Percentiles rank a stretch among this genome's conserved stretches.
Conservation (phyloP, 495 filamentous ascomycete genomes). For the Parathielavia hyrcaniae region DNA sequence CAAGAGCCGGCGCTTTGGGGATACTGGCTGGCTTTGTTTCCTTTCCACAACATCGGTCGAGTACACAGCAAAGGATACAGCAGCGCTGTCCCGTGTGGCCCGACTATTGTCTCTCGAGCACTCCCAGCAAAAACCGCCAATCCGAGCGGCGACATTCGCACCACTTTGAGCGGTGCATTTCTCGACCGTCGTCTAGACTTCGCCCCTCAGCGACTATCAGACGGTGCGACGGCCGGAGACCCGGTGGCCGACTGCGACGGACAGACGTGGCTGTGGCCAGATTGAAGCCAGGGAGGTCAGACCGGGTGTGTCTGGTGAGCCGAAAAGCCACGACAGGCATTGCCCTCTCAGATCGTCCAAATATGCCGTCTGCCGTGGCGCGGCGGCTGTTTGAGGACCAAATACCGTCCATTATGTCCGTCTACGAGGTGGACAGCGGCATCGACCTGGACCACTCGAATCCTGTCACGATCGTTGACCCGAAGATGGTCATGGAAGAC, state of each 20-base stretch:
- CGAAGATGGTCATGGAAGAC: conserved; percentile 39
- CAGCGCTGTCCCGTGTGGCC: conserved; percentile 31
- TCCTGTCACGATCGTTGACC: conserved; percentile 41
- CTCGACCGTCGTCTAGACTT: neutral
- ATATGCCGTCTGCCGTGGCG: conserved; percentile 50
- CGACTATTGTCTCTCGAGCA: conserved; percentile 6
- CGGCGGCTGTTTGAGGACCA: conserved; percentile 56
- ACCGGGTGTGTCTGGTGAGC: conserved; percentile 7
- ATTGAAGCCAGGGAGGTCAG: conserved; percentile 19
- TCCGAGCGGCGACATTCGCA: neutral
- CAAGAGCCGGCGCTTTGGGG: neutral
- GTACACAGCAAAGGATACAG: conserved; percentile 30
- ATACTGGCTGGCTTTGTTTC: conserved; percentile 3
- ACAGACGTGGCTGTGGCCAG: conserved; percentile 23
- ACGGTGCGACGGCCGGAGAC: conserved; percentile 17
- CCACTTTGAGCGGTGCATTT: neutral
- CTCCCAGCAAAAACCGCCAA: neutral
- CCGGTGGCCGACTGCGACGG: conserved; percentile 22
- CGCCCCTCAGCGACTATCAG: conserved; percentile 19
- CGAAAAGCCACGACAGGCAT: neutral
- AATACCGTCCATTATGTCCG: conserved; percentile 67
- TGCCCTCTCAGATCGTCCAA: conserved; percentile 23
- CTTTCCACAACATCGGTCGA: neutral
- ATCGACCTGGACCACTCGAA: conserved; percentile 38
- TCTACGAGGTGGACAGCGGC: conserved; percentile 51